Conservation (phyloP, 1,284 basidiomycete genomes). For the Athelia psychrophila region DNA sequence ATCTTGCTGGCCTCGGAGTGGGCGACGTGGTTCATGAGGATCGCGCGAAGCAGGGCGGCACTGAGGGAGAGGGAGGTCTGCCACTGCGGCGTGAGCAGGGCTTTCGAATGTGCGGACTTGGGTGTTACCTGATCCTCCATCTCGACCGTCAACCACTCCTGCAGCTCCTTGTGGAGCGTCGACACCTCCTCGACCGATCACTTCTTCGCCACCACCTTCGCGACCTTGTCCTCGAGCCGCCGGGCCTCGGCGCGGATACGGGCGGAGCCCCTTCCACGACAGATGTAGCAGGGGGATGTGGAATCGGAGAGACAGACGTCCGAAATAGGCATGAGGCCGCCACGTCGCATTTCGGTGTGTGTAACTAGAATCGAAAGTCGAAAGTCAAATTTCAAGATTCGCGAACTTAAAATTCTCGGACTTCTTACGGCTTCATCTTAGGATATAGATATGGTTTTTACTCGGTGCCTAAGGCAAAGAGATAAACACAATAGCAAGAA, state of each 20-base stretch:
- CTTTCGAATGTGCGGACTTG: conserved; percentile 7
- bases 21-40: conserved; percentile 74
- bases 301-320: too few species aligned
- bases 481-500: too few species aligned
- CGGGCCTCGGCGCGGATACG: conserved; percentile 56
- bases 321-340: too few species aligned
- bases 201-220: conserved; percentile 76
- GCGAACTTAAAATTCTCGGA: too few species aligned
- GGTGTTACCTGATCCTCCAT: conserved; percentile 55
- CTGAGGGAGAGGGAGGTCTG: conserved; percentile 62
- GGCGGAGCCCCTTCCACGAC: conserved; percentile 14
- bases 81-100: conserved; percentile 8
- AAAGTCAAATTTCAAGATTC: too few species aligned
- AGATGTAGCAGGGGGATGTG: too few species aligned
- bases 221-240: conserved; percentile 71
- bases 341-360: too few species aligned
- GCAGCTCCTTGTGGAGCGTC: conserved; percentile 67
- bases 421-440: too few species aligned
- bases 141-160: conserved; percentile 65
- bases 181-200: conserved; percentile 81
- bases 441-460: too few species aligned
- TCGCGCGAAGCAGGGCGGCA: conserved; percentile 70
- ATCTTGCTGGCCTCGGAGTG: conserved; percentile 70
- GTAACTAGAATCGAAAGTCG: too few species aligned
- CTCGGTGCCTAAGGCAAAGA: too few species aligned